A percentile compares a stretch with the other conserved stretches of the same genome.
These are phyloP conservation scores for Mucor racemosus DNA, from an alignment of 371 early-diverging fungal genomes.

Conservation along the genomic window DNA sequence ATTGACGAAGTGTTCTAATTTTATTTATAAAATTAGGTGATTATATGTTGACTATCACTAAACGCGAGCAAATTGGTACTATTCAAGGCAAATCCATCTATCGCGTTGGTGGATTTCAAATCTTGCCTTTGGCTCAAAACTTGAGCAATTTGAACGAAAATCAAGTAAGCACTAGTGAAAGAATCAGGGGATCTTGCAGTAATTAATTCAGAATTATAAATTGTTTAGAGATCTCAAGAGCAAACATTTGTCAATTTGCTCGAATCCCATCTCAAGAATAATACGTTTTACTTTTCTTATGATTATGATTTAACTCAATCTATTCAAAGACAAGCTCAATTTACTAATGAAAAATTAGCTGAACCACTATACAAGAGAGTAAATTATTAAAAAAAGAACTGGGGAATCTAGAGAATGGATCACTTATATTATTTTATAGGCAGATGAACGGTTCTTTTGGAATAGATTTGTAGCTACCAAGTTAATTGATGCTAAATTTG, in stretches of 20 bases:
- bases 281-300: constrained; percentile 86
- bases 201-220: not conserved
- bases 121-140: constrained; percentile 72
- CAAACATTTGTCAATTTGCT: constrained; percentile 73
- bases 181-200: not conserved
- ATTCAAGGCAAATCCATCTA: constrained; percentile 73
- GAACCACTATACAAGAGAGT: constrained; percentile 55
- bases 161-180: constrained; percentile 40
- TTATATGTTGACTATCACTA: constrained; percentile 85
- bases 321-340: constrained; percentile 73
- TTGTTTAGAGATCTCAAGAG: constrained; percentile 61
- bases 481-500: constrained; percentile 61
- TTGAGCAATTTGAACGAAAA: constrained; percentile 48
- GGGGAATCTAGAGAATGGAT: too few relatives aligned
- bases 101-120: constrained; percentile 70
- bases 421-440: constrained; percentile 37
- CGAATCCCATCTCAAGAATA: constrained; percentile 68
- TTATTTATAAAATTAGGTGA: constrained; percentile 57
- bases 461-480: constrained; percentile 75
- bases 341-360: constrained; percentile 16
- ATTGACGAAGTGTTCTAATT: not conserved
- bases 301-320: constrained; percentile 85
- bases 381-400: constrained; percentile 4
- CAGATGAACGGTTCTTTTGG: constrained; percentile 93
- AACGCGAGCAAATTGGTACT: constrained; percentile 70